Evolutionary conservation across 306 rosid genomes (phyloP).

Genomic region (Herpetospermum pedunculosum): DNA sequence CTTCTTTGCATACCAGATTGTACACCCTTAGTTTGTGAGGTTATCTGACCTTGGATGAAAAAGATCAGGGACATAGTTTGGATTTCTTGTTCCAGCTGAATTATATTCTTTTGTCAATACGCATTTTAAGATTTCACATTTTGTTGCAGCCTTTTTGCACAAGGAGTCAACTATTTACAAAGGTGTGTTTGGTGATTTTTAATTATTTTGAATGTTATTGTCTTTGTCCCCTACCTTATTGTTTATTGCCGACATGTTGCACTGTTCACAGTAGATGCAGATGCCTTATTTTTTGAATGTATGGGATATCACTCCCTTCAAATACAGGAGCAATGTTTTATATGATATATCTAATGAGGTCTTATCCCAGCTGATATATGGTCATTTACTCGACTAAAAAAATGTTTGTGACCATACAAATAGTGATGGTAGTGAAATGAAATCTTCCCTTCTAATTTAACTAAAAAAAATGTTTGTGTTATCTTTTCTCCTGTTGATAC

Average conservation of each 20-base stretch:
- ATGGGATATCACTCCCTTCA: neutral
- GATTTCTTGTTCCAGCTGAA: neutral
- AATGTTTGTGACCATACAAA: too few species aligned
- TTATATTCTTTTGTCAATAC: neutral
- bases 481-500: neutral
- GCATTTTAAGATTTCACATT: neutral
- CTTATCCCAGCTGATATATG: neutral
- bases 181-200: conserved; percentile 38
- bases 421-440: too few species aligned
- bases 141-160: conserved; percentile 84
- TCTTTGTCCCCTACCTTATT: neutral
- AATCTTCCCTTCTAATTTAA: too few species aligned
- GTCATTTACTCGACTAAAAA: neutral
- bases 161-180: conserved; percentile 61
- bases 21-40: neutral
- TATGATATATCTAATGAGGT: neutral
- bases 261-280: neutral
- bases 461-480: too few species aligned
- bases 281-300: neutral
- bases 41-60: neutral
- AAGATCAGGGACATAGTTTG: neutral
- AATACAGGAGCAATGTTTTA: neutral
- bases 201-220: neutral
- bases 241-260: neutral
- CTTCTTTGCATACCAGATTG: neutral